Conservation (phyloP, 257 asterid genomes). For the Salvia miltiorrhiza region DNA sequence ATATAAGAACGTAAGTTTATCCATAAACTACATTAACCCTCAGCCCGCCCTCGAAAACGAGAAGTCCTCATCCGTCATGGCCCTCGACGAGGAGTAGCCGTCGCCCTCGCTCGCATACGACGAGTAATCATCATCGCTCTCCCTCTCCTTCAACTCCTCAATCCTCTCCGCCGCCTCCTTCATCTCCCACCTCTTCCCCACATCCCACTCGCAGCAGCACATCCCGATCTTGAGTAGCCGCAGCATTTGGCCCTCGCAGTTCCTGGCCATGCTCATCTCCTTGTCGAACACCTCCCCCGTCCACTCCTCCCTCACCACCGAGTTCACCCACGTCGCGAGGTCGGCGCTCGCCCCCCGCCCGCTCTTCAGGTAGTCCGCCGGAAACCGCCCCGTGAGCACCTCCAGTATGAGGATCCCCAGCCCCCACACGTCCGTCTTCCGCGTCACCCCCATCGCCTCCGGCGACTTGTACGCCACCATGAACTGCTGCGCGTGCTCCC, state of each 20-base stretch:
- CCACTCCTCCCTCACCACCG: conserved; percentile 74
- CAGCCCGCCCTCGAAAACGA: conserved; percentile 26
- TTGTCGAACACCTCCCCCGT: conserved; percentile 66
- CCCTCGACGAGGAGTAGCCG: conserved; percentile 34
- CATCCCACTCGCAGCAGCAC: conserved; percentile 60
- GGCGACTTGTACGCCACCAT: conserved; percentile 75
- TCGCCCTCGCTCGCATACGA: conserved; percentile 44
- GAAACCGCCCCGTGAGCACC: conserved; percentile 58
- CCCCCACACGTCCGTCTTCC: conserved; percentile 70
- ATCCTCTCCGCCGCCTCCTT: conserved; percentile 45
- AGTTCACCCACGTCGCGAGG: conserved; percentile 60
- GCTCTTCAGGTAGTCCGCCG: conserved; percentile 46
- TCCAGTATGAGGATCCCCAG: conserved; percentile 65
- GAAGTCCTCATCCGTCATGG: conserved; percentile 34
- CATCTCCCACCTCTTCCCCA: conserved; percentile 52
- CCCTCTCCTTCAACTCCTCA: conserved; percentile 50
- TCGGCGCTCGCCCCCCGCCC: conserved; percentile 50
- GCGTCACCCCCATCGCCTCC: conserved; percentile 32
- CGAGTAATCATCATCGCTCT: conserved; percentile 35
- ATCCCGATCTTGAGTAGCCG: conserved; percentile 65
- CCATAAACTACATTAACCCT: too few species aligned
- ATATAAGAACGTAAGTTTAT: too few species aligned
- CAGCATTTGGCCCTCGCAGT: conserved; percentile 52
- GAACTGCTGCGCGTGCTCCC: conserved; percentile 51
- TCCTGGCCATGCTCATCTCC: conserved; percentile 36